phyloP scores from a whole-genome alignment of 2,329 filamentous ascomycete genomes.

The Arthroderma uncinatum region DNA sequence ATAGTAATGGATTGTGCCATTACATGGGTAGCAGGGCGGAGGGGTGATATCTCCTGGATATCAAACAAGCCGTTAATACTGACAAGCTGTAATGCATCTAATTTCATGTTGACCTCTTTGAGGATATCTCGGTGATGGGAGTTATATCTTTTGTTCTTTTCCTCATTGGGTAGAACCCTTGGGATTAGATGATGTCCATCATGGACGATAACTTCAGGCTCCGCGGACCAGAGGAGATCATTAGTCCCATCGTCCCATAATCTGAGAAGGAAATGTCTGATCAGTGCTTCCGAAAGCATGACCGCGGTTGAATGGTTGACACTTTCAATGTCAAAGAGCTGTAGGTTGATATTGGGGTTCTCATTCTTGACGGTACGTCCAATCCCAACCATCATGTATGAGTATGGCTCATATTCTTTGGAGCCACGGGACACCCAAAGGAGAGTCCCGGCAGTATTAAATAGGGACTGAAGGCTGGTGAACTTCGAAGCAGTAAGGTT shows the following conservation, averaged over 20 bases:
- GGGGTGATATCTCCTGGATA: too few relatives aligned
- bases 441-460: neutral
- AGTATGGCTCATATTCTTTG: neutral
- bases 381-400: constrained; percentile 6
- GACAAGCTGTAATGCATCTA: too few relatives aligned
- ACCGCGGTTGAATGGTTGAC: neutral
- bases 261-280: neutral
- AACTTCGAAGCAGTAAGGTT: neutral
- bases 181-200: neutral
- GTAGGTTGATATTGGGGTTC: neutral
- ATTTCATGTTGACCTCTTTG: neutral
- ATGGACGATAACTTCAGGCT: neutral
- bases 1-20: too few relatives aligned
- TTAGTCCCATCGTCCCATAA: neutral
- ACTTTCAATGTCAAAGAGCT: constrained; percentile 7
- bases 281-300: neutral
- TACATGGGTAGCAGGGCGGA: too few relatives aligned
- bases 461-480: neutral
- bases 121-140: neutral
- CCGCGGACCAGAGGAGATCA: neutral
- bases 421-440: neutral
- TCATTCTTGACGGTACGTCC: constrained; percentile 2
- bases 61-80: too few relatives aligned
- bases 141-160: neutral
- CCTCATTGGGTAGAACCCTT: neutral